Percentiles rank a stretch among this genome's conserved stretches.
Conservation (phyloP, 768 basidiomycete genomes). For the Porphyrellus cyaneotinctus region DNA sequence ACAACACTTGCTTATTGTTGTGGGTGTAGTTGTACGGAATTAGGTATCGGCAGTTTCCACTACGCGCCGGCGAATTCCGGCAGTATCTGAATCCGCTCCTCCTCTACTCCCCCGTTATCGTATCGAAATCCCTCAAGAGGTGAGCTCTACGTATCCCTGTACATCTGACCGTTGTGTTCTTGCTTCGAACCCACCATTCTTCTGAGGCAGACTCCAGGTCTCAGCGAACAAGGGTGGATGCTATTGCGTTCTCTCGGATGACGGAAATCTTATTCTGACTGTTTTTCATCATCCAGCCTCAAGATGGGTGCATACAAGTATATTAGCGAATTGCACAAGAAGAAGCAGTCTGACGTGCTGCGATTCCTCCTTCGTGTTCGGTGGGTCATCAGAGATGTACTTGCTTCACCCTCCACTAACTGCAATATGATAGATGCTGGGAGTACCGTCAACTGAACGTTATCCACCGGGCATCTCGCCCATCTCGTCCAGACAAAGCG, state of each 20-base stretch:
- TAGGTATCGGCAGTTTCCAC: constrained; percentile 26
- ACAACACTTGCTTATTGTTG: constrained; percentile 16
- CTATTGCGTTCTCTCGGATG: constrained; percentile 15
- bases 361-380: constrained; percentile 97
- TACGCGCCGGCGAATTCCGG: constrained; percentile 18
- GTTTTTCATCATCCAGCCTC: constrained; percentile 33
- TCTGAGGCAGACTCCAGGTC: constrained; percentile 1
- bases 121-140: constrained; percentile 27
- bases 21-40: constrained; percentile 4
- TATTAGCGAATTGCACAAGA: constrained; percentile 96
- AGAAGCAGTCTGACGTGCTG: constrained; percentile 96
- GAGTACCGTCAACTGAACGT: constrained; percentile 98
- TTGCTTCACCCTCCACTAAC: constrained; percentile 3
- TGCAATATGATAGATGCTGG: constrained; percentile 67
- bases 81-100: background rate
- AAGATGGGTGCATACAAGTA: constrained; percentile 96
- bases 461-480: constrained; percentile 96
- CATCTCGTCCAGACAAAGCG: constrained; percentile 98
- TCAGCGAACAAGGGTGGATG: constrained; percentile 24
- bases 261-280: constrained; percentile 9
- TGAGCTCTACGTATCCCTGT: constrained; percentile 17
- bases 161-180: background rate
- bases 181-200: constrained; percentile 1
- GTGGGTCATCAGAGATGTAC: constrained; percentile 39
- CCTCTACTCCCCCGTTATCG: constrained; percentile 8